Conservation (phyloP, 768 basidiomycete species). For the Mycena pura region DNA sequence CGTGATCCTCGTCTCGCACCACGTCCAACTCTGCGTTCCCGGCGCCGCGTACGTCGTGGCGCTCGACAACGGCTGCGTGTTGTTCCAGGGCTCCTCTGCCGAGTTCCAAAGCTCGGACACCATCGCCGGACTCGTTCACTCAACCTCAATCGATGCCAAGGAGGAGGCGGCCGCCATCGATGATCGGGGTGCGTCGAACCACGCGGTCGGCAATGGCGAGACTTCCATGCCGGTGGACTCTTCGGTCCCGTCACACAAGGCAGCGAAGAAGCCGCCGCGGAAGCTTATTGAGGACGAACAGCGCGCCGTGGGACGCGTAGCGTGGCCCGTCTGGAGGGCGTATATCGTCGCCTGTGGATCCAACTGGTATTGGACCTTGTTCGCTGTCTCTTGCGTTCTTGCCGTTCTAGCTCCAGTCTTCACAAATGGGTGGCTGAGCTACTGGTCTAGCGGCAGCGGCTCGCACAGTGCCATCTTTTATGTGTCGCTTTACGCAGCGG, state of each 20-base stretch:
- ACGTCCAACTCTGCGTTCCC: conserved; percentile 85
- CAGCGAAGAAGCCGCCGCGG: conserved; percentile 65
- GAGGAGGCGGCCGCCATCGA: conserved; percentile 40
- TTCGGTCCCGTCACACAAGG: conserved; percentile 36
- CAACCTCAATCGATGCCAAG: conserved; percentile 46
- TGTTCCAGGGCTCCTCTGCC: conserved; percentile 71
- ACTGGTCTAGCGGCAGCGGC: conserved; percentile 62
- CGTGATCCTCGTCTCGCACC: conserved; percentile 92
- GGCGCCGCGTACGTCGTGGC: conserved; percentile 84
- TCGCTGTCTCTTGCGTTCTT: conserved; percentile 54
- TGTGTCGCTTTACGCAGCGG: conserved; percentile 72
- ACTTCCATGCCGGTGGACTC: conserved; percentile 39
- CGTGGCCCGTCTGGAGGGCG: conserved; percentile 65
- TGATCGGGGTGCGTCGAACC: not conserved
- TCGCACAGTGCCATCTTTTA: conserved; percentile 61
- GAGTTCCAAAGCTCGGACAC: conserved; percentile 70
- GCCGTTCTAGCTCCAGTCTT: conserved; percentile 68
- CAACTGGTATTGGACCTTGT: conserved; percentile 61
- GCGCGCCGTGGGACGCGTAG: conserved; percentile 75
- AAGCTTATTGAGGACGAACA: conserved; percentile 87
- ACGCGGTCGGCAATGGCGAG: too few species aligned
- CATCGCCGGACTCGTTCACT: conserved; percentile 72
- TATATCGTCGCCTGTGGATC: conserved; percentile 59
- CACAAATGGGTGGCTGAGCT: conserved; percentile 78
- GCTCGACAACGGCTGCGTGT: conserved; percentile 78